Evolutionary conservation across 495 filamentous ascomycete species (phyloP).

Genomic region (Penicillium cosmopolitanum): DNA sequence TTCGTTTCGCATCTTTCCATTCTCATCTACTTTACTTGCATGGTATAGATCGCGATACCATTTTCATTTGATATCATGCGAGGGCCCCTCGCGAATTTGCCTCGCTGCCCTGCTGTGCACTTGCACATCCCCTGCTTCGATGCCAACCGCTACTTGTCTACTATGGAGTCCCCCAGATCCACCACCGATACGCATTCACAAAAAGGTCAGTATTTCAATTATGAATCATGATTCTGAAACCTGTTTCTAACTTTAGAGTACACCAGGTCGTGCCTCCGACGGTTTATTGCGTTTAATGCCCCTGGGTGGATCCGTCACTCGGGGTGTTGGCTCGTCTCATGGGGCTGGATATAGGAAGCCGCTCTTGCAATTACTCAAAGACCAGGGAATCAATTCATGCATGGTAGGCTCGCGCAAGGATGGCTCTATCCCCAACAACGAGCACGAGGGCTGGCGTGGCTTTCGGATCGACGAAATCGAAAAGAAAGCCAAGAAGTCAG

Average conservation of each 20-base stretch:
- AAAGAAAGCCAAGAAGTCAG: slow-evolving; percentile 31
- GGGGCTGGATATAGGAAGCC: background rate
- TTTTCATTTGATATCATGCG: background rate
- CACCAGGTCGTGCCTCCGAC: background rate
- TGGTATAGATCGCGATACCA: background rate
- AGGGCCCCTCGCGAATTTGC: background rate
- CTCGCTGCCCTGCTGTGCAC: background rate
- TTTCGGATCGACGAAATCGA: slow-evolving; percentile 34
- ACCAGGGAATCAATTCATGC: slow-evolving; percentile 33
- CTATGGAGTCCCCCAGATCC: background rate
- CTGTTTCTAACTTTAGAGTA: background rate
- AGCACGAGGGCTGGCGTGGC: slow-evolving; percentile 39
- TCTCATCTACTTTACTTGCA: too few relatives aligned
- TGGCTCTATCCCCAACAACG: slow-evolving; percentile 40
- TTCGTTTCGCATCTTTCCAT: too few relatives aligned
- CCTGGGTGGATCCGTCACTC: background rate
- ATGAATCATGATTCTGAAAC: background rate
- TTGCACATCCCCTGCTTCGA: background rate
- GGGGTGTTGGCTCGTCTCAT: background rate
- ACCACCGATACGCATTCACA: background rate
- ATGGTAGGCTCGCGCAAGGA: slow-evolving; percentile 38
- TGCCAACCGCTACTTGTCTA: background rate
- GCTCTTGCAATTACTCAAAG: background rate
- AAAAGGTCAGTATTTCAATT: background rate
- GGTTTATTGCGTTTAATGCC: background rate